Base-by-base conservation (phyloP, 805 yeast species). In the Starmerella kuoi region DNA sequence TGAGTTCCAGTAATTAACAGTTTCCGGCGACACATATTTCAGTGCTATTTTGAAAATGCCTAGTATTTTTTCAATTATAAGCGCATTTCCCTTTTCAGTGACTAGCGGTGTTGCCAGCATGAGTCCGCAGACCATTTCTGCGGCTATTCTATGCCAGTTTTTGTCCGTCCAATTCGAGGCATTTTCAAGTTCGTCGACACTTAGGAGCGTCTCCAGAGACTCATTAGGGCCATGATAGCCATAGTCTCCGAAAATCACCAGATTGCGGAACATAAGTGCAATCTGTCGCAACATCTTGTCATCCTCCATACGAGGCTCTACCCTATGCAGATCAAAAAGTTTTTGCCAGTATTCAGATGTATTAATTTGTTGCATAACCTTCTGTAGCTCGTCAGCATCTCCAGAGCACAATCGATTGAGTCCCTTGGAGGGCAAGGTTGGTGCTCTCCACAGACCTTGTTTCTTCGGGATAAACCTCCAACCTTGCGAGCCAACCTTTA, bases 11-110 rank as follows among this genome's bases (percentile, higher is more conserved):
- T 81, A 74, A 17, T 69, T 72, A 30, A 69, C 61, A 3, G 77
- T 79, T 25, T 86, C 91, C 3, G 85, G 93, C 1, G 83, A 72
- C 42, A 88, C 59, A 35, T 78, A 83, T 26, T 68, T 61, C 5
- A 66, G 63, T 26, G 84, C 65, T 4, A 77, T 68, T 0, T 56
- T 49, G 5, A 42, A 17, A 17, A 60, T 35, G 8, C 53, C 31
- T 0, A 21, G 9, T 8, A 15, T 20, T 3, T 15, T 9, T 6
- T 19, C n/a, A 19, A 42, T 11, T 2, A 45, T 15, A 4, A 23
- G 4, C 7, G 14, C 38, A 3, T 12, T 15, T 3, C 11, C 31
- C 3, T 14, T n/a, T 2, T 25, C 30, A 14, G 9, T 7, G 15
- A 42, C n/a, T 9, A 42, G 25, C 2, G 46, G 48, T 4, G 34